These are phyloP conservation scores for Gaillardinia entomophila DNA, from an alignment of 805 yeast species.

Conservation along the genomic window DNA sequence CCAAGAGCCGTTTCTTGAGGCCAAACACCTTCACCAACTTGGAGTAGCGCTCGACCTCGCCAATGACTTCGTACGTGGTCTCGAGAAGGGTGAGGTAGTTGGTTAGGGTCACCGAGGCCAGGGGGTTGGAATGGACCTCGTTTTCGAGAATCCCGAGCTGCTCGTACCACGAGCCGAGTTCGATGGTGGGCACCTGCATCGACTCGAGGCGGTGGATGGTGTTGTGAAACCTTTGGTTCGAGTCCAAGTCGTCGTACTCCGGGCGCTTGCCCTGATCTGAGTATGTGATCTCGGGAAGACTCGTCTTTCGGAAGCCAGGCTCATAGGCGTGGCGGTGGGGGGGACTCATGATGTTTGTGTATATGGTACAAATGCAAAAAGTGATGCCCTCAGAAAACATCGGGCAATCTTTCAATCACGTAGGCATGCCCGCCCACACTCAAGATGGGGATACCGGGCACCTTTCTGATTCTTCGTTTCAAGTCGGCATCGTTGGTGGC, in stretches of 20 bases:
- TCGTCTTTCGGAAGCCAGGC: background rate
- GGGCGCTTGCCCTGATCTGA: background rate
- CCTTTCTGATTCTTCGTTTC: conserved; percentile 88
- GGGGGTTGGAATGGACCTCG: no score
- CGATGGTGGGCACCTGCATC: no score
- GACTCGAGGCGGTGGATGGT: background rate
- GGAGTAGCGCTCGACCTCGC: no score
- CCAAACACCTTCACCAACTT: background rate
- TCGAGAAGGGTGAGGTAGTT: no score
- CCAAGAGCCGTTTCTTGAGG: background rate
- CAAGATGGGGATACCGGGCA: conserved; percentile 96
- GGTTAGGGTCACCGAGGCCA: no score
- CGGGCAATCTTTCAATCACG: conserved; percentile 92
- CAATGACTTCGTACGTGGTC: no score
- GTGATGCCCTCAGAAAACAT: conserved; percentile 54
- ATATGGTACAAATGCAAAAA: background rate
- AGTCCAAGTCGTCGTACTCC: background rate
- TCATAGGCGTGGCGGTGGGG: background rate
- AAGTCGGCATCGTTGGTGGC: conserved; percentile 98
- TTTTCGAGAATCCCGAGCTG: no score
- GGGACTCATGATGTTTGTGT: background rate
- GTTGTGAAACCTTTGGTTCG: background rate
- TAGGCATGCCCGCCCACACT: conserved; percentile 93
- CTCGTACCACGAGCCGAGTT: no score
- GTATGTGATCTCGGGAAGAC: conserved; percentile 1